phyloP scores from a whole-genome alignment of 257 asterid genomes.

The Solanum tarapatanum region DNA sequence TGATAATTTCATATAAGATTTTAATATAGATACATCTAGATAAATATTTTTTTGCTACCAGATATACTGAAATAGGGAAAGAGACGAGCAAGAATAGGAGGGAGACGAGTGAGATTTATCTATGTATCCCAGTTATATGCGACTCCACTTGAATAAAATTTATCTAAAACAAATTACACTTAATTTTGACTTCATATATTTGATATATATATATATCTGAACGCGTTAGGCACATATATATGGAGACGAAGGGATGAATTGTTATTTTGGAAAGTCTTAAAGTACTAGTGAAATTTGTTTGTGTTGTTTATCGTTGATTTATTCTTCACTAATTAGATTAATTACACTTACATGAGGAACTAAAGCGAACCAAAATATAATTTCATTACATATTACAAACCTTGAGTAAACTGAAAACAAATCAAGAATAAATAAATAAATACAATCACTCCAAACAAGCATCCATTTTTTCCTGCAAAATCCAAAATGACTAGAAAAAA shows the following conservation, averaged over 20 bases:
- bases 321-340: neutral
- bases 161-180: too few relatives aligned
- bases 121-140: neutral
- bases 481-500: neutral
- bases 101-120: neutral
- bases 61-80: neutral
- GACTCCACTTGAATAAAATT: accelerated
- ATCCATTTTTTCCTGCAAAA: neutral
- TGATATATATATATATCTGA: too few relatives aligned
- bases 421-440: neutral
- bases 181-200: too few relatives aligned
- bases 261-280: too few relatives aligned
- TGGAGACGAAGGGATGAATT: neutral
- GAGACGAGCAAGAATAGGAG: too few relatives aligned
- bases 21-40: accelerated
- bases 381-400: neutral
- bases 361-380: neutral
- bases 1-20: too few relatives aligned
- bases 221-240: too few relatives aligned
- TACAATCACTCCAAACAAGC: neutral
- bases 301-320: neutral
- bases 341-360: neutral
- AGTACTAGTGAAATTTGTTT: too few relatives aligned
- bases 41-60: neutral
- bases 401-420: neutral